Evolutionary conservation across 1,284 basidiomycete genomes (phyloP).

Genomic region (Sparassis latifolia): DNA sequence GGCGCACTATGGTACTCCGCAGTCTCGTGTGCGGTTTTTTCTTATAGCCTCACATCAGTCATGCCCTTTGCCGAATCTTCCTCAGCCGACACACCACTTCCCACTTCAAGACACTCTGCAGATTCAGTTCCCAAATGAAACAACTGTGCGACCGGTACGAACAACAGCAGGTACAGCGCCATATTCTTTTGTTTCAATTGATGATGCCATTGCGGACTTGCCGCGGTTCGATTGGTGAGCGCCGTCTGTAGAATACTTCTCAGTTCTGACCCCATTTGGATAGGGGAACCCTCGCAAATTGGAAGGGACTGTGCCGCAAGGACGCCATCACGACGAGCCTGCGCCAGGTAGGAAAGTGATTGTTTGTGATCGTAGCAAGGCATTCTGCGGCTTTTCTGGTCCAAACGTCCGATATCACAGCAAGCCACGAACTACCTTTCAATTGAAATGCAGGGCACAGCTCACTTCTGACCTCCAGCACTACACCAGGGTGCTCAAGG

Average conservation of each 20-base stretch:
- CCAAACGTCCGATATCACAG: constrained; percentile 31
- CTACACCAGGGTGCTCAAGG: constrained; percentile 34
- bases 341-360: constrained; percentile 10
- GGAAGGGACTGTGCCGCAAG: neutral
- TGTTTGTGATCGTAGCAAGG: constrained; percentile 28
- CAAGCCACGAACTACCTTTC: constrained; percentile 45
- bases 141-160: constrained; percentile 38
- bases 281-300: constrained; percentile 36
- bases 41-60: constrained; percentile 53
- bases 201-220: constrained; percentile 66
- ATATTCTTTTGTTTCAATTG: constrained; percentile 48
- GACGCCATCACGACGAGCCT: no score
- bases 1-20: constrained; percentile 68
- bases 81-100: constrained; percentile 64
- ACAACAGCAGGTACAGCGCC: constrained; percentile 41
- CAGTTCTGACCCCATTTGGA: constrained; percentile 18
- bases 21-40: constrained; percentile 64
- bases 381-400: constrained; percentile 36
- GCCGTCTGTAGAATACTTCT: neutral
- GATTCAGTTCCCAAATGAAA: constrained; percentile 40
- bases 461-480: constrained; percentile 46
- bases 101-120: constrained; percentile 35
- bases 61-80: constrained; percentile 51
- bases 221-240: constrained; percentile 63
- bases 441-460: constrained; percentile 33